Evolutionary conservation across 2,329 filamentous ascomycete species (phyloP), one percentile per base, ranked within the genome.

Genomic region (Verticillium zaregamsianum): DNA sequence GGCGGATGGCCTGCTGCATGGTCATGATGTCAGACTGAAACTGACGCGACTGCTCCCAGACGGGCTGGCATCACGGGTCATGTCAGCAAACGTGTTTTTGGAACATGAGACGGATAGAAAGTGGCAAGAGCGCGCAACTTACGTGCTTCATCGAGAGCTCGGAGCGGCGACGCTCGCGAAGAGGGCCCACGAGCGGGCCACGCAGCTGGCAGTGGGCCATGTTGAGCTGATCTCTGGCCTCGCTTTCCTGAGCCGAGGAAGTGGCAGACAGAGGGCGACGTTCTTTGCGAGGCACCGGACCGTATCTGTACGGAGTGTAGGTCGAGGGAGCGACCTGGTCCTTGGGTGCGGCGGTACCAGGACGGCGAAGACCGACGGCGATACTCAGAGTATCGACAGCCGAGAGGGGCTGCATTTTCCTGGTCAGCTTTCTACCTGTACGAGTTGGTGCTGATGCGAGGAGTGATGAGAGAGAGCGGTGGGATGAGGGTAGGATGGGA

Each of bases 1-100:
- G 64, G 25, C 64, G 64, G 59, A 66, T 63, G 35, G 61, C 63
- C 59, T 66, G 64, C 58, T 63, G 63, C 7, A 60, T 63, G 15
- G 64, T 65, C 63, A 65, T 66, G 58, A 66, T 59, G 32, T 62
- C 63, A 32, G 61, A 55, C 56, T 65, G 64, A 31, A 65, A 64
- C 20, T 65, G 57, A 14, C 64, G 64, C 9, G 63, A 58, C 35
- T 58, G 58, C 20, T 59, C 39, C 64, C 64, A 66, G 25, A 58
- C 64, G 20, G 64, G 64, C 64, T 66, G 49, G 31, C 23, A 57
- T 59, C 54, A 3, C 14, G 28, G 28, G n/a, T 12, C 20, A 17
- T 33, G 54, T 55, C 4, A 32, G 35, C 14, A 40, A 25, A 17
- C 15, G 5, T 33, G 12, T 20, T 6, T 49, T 8, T 20, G 17